phyloP scores from a whole-genome alignment of 805 yeast genomes.

The Candida maltosa region DNA sequence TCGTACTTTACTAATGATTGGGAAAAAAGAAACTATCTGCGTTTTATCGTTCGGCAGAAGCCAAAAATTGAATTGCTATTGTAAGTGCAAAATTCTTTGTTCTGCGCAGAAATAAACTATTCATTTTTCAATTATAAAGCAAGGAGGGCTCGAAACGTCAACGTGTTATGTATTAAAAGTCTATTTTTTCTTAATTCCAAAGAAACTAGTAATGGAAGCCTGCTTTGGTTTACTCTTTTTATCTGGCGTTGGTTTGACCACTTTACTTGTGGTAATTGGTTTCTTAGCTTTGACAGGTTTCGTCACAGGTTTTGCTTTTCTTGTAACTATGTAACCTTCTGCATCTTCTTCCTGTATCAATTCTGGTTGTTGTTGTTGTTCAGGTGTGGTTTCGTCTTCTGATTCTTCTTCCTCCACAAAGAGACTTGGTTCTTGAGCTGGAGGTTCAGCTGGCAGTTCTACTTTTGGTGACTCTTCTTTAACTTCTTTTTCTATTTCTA shows the following conservation, averaged over 20 bases:
- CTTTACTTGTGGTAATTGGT: slow-evolving; percentile 8
- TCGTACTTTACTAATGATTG: too few species aligned
- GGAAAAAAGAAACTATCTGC: too few species aligned
- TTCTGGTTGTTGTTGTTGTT: slow-evolving; percentile 2
- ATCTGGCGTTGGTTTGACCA: slow-evolving; percentile 7
- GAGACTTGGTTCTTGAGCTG: slow-evolving; percentile 1
- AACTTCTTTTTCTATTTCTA: neutral
- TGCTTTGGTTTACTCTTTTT: slow-evolving; percentile 23
- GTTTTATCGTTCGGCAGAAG: too few species aligned
- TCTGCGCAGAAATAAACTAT: too few species aligned
- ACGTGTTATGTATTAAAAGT: too few species aligned
- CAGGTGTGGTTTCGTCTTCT: slow-evolving; percentile 4
- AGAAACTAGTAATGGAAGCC: slow-evolving; percentile 46
- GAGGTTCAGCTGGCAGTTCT: slow-evolving; percentile 4
- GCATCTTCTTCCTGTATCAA: slow-evolving; percentile 34
- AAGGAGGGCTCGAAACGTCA: too few species aligned
- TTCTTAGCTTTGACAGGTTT: slow-evolving; percentile 10
- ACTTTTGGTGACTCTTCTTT: slow-evolving; percentile 5
- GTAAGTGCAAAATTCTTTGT: too few species aligned
- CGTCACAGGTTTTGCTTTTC: slow-evolving; percentile 15
- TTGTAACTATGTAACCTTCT: slow-evolving; percentile 49
- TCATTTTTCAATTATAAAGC: too few species aligned
- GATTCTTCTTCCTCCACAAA: slow-evolving; percentile 4
- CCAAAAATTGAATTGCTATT: too few species aligned
- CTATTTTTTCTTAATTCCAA: slow-evolving; percentile 36